A percentile compares a stretch with the other conserved stretches of the same genome.
Evolutionary conservation across 2,329 filamentous ascomycete species (phyloP).

Genomic region (Parascedosporium putredinis): DNA sequence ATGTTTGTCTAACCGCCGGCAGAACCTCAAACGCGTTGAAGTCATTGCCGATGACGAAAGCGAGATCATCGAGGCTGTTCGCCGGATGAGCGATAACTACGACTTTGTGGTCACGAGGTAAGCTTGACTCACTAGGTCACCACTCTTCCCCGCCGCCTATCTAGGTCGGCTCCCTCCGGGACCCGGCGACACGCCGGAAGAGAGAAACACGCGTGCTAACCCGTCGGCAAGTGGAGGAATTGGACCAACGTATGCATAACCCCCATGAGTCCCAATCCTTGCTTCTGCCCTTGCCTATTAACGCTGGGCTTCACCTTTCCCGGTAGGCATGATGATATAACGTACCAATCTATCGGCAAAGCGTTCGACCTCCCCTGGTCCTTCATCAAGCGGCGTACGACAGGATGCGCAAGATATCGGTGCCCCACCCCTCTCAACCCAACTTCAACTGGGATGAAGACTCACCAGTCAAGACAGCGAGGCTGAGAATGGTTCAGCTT

Average conservation of each 20-base stretch:
- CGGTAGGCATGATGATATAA: slow-evolving; percentile 86
- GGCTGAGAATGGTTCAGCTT: slow-evolving; percentile 81
- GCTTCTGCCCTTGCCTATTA: background rate
- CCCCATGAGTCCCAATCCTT: background rate
- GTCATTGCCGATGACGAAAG: slow-evolving; percentile 87
- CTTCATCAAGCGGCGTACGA: slow-evolving; percentile 68
- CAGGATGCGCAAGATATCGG: slow-evolving; percentile 75
- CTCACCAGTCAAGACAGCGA: slow-evolving; percentile 66
- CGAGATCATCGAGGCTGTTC: slow-evolving; percentile 81
- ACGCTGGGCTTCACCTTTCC: background rate
- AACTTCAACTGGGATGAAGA: slow-evolving; percentile 79
- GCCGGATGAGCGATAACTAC: slow-evolving; percentile 78
- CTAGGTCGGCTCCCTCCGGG: too few relatives aligned
- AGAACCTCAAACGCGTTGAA: slow-evolving; percentile 75
- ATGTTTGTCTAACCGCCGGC: background rate
- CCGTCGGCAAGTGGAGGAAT: slow-evolving; percentile 63
- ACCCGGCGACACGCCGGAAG: too few relatives aligned
- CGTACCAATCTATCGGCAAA: slow-evolving; percentile 86
- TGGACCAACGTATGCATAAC: slow-evolving; percentile 67
- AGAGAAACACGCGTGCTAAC: slow-evolving; percentile 13
- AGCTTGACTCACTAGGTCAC: slow-evolving; percentile 2
- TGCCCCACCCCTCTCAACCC: slow-evolving; percentile 59
- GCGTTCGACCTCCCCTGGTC: slow-evolving; percentile 71
- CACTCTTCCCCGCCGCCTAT: background rate
- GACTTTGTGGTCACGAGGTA: slow-evolving; percentile 87